Percentiles rank a stretch among this genome's conserved stretches.
phyloP scores from a whole-genome alignment of 1,139 yeast species.

The Pichia sp. region DNA sequence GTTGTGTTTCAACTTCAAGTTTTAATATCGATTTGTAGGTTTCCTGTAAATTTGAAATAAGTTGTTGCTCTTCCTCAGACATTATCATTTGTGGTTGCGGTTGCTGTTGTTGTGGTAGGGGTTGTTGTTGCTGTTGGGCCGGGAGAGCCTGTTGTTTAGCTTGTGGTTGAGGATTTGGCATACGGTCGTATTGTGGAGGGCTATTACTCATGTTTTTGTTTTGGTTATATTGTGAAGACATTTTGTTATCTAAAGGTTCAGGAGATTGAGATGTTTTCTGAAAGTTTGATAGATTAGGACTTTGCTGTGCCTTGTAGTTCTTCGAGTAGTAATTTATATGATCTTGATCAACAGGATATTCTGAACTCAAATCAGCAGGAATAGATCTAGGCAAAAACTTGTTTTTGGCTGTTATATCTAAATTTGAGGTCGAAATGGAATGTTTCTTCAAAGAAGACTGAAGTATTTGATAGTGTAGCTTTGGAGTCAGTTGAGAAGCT shows the following conservation, averaged over 20 bases:
- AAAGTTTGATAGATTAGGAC: background rate
- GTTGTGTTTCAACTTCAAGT: slow-evolving; percentile 65
- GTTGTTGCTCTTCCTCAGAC: slow-evolving; percentile 64
- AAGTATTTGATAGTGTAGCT: slow-evolving; percentile 7
- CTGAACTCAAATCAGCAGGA: slow-evolving; percentile 25
- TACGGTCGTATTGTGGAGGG: background rate
- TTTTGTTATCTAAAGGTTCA: slow-evolving; percentile 17
- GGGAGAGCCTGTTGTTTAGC: background rate
- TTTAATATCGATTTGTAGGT: slow-evolving; percentile 66
- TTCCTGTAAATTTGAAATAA: slow-evolving; percentile 67
- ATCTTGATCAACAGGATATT: slow-evolving; percentile 23
- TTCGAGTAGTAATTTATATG: slow-evolving; percentile 16
- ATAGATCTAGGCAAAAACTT: slow-evolving; percentile 18
- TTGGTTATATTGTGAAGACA: background rate
- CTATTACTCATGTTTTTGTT: background rate
- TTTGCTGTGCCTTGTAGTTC: slow-evolving; percentile 3
- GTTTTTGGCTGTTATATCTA: slow-evolving; percentile 18
- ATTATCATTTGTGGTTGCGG: slow-evolving; percentile 36
- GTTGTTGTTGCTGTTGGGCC: slow-evolving; percentile 40
- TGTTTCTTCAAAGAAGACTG: slow-evolving; percentile 12
- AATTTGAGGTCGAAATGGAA: slow-evolving; percentile 1
- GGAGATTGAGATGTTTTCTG: slow-evolving; percentile 20
- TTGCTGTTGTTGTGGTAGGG: slow-evolving; percentile 20
- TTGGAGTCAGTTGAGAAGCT: slow-evolving; percentile 9
- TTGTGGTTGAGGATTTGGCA: background rate